phyloP scores from a whole-genome alignment of 1,284 basidiomycete species.

The Moniliophthora roreri region DNA sequence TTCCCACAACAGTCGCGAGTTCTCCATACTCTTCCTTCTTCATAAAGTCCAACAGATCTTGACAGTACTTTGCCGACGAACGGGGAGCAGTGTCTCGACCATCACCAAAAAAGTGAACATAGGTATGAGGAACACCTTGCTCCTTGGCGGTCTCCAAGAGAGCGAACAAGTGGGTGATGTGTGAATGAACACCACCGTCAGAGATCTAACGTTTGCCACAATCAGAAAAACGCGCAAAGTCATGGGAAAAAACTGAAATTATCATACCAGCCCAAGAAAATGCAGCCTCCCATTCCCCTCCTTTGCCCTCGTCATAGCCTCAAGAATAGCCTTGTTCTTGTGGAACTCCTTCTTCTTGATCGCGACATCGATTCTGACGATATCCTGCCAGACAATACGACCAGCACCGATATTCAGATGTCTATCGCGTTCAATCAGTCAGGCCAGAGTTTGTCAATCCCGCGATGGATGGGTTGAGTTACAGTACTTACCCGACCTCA shows the following conservation, averaged over 20 bases:
- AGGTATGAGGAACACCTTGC: constrained; percentile 78
- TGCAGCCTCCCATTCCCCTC: constrained; percentile 80
- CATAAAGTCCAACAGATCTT: constrained; percentile 77
- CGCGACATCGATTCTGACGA: constrained; percentile 86
- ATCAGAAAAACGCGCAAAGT: neutral
- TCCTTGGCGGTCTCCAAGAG: constrained; percentile 88
- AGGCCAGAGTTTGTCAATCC: neutral
- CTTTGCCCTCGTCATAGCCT: constrained; percentile 76
- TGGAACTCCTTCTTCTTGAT: constrained; percentile 89
- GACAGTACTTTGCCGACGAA: constrained; percentile 71
- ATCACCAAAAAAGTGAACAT: constrained; percentile 90
- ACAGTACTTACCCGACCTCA: constrained; percentile 77
- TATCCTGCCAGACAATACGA: constrained; percentile 93
- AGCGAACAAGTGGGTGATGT: constrained; percentile 84
- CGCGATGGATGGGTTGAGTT: neutral
- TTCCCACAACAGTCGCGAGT: constrained; percentile 79
- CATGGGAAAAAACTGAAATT: constrained; percentile 8
- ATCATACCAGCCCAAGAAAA: constrained; percentile 76
- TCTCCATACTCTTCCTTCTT: constrained; percentile 73
- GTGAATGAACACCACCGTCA: constrained; percentile 94
- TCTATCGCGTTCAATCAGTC: constrained; percentile 35
- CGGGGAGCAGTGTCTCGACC: constrained; percentile 88
- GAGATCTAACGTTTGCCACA: no score
- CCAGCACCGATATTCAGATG: constrained; percentile 93
- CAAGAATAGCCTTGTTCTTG: constrained; percentile 72